These are phyloP conservation scores for Rhytidiadelphus loreus DNA, from an alignment of 225 moss, liverwort and hornwort genomes.

Conservation along the genomic window DNA sequence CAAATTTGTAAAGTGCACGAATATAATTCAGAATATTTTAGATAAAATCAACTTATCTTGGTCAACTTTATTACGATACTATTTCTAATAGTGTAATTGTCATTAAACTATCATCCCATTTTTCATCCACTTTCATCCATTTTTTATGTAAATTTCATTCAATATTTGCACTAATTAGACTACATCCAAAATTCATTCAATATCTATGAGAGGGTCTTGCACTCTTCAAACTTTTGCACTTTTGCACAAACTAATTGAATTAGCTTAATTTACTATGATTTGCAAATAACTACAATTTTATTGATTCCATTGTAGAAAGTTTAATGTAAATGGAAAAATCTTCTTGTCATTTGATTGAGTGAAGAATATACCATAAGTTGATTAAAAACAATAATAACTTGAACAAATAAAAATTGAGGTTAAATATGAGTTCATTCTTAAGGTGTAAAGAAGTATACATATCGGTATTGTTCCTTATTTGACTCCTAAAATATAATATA, in stretches of 20 bases:
- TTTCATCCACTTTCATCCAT: background rate
- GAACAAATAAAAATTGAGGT: background rate
- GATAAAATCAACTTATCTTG: background rate
- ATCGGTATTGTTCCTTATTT: rapidly evolving
- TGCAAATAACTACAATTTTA: rapidly evolving
- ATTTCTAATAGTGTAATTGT: background rate
- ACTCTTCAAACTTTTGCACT: background rate
- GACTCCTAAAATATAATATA: background rate
- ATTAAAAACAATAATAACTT: background rate
- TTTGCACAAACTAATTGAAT: background rate
- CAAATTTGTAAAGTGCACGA: background rate
- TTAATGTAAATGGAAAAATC: background rate
- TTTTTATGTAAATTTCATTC: background rate
- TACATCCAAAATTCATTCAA: background rate
- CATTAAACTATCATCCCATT: background rate
- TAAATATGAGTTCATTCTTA: background rate
- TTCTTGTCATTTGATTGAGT: background rate
- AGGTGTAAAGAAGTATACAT: background rate
- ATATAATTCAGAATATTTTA: background rate
- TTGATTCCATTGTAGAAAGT: background rate
- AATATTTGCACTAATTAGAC: background rate
- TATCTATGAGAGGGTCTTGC: background rate
- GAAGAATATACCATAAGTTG: background rate
- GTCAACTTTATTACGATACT: too few relatives aligned
- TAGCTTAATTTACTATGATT: too few relatives aligned